Conservation (phyloP, 2,329 filamentous ascomycete species). For the Stachybotrys elegans region DNA sequence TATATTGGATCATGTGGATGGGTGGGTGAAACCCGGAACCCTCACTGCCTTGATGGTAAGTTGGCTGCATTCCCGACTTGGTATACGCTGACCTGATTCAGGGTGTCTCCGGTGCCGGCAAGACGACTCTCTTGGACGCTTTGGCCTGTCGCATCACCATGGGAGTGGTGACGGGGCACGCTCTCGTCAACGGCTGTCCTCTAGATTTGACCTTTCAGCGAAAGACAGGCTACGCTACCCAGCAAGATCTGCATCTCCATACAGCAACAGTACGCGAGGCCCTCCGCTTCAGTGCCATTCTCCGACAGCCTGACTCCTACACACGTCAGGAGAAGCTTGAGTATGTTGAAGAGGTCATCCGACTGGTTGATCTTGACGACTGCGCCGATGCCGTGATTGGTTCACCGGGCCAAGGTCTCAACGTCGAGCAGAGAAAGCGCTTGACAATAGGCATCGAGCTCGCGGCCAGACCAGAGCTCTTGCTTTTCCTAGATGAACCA, state of each 20-base stretch:
- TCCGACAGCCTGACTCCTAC: slow-evolving; percentile 35
- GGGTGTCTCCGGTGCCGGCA: slow-evolving; percentile 37
- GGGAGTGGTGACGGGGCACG: slow-evolving; percentile 62
- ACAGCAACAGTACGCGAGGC: slow-evolving; percentile 36
- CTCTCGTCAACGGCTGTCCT: slow-evolving; percentile 59
- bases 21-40: slow-evolving; percentile 69
- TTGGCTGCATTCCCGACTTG: too few relatives aligned
- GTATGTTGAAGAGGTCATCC: slow-evolving; percentile 44
- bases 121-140: slow-evolving; percentile 58
- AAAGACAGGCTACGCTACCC: slow-evolving; percentile 64
- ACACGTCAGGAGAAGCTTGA: slow-evolving; percentile 39
- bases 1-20: slow-evolving; percentile 64
- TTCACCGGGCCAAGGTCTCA: slow-evolving; percentile 16
- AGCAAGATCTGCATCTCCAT: slow-evolving; percentile 44
- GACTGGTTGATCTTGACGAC: slow-evolving; percentile 39
- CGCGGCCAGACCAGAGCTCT: slow-evolving; percentile 25
- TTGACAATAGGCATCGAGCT: slow-evolving; percentile 39
- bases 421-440: slow-evolving; percentile 40
- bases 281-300: slow-evolving; percentile 29
- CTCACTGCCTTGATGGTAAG: slow-evolving; percentile 63
- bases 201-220: slow-evolving; percentile 63
- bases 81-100: too few relatives aligned
- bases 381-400: slow-evolving; percentile 41
- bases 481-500: slow-evolving; percentile 46
- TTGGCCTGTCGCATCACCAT: slow-evolving; percentile 62